Conservation (phyloP, 2,329 filamentous ascomycete species). For the Stagonosporopsis vannaccii region DNA sequence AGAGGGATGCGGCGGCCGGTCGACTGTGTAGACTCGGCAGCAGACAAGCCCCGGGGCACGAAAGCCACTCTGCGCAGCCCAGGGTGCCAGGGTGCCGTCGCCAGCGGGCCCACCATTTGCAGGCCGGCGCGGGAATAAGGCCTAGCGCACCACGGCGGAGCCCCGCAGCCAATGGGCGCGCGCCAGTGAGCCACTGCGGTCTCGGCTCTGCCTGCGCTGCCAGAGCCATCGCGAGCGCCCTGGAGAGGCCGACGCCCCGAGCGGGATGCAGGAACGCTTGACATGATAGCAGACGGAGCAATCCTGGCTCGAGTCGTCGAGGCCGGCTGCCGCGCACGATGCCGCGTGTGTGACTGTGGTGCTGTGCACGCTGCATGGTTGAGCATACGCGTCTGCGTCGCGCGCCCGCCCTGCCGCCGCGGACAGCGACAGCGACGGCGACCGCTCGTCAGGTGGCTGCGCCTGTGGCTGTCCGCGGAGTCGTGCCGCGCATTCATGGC, state of each 20-base stretch:
- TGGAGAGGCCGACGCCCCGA: conserved; percentile 14
- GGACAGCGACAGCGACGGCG: not conserved
- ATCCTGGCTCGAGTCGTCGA: too few species aligned
- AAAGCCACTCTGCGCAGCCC: conserved; percentile 8
- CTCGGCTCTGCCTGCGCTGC: conserved; percentile 15
- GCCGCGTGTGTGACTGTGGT: not conserved
- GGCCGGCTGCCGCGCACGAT: not conserved
- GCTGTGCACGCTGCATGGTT: not conserved
- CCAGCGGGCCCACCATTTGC: conserved; percentile 6
- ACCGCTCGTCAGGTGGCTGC: not conserved
- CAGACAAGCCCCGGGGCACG: conserved; percentile 8
- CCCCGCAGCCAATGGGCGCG: conserved; percentile 31
- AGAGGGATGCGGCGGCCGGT: conserved; percentile 2
- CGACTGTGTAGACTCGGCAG: conserved; percentile 18
- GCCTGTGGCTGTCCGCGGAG: conserved; percentile 7
- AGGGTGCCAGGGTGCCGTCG: conserved; percentile 8
- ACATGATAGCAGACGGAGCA: not conserved
- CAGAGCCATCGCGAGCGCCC: not conserved
- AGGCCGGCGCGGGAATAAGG: conserved; percentile 21
- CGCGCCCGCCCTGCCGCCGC: not conserved
- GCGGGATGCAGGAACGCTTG: not conserved
- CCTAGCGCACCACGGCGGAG: conserved; percentile 14
- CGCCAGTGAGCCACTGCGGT: not conserved
- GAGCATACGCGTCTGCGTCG: conserved; percentile 1
- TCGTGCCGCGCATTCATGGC: not conserved